Evolutionary conservation across 768 basidiomycete species (phyloP), one percentile per base, ranked within the genome.

Genomic region (Dendrothele bispora): DNA sequence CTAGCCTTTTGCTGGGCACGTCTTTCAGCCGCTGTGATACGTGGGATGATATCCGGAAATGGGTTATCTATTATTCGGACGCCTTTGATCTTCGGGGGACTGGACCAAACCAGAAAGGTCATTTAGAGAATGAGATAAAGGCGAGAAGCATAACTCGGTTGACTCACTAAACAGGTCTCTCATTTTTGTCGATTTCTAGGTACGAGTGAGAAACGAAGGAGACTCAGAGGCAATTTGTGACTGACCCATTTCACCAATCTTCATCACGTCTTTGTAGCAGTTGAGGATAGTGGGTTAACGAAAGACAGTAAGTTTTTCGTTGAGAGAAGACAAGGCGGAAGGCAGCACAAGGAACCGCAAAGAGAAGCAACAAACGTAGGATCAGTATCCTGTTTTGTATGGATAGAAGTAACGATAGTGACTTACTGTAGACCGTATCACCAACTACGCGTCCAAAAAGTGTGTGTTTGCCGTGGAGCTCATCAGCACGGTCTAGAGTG

Each of bases 21-120:
- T 52, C 88, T 86, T 69, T 98, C 97, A 2, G 84, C 91, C 1
- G 94, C 93, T 1, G 97, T 99, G 51, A 98, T 99, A 21, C 97
- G 85, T 4, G 95, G 95, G 29, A 94, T 79, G 54, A 98, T 97
- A 60, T 98, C 95, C 45, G 86, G 81, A 63, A 97, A 98, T 0
- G 97, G 95, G 61, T 98, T 95, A 44, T 97, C 93, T 25, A 92
- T 61, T 43, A 99, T 88, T 8, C 84, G 81, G 24, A 95, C 76
- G 2, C 79, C 79, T 56, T 84, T 88, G 63, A 99, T 95, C 62
- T 88, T 94, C 0, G 95, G 94, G 2, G 97, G 93, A 55, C 93
- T 94, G 55, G 8, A 34, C n/a, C n/a, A 24, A 48, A 12, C 7
- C 3, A 29, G 48, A 17, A 51, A 59, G 8, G 34, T 20, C 20